Base-by-base conservation (phyloP, 2,329 filamentous ascomycete genomes). In the Trichoderma sp. region DNA sequence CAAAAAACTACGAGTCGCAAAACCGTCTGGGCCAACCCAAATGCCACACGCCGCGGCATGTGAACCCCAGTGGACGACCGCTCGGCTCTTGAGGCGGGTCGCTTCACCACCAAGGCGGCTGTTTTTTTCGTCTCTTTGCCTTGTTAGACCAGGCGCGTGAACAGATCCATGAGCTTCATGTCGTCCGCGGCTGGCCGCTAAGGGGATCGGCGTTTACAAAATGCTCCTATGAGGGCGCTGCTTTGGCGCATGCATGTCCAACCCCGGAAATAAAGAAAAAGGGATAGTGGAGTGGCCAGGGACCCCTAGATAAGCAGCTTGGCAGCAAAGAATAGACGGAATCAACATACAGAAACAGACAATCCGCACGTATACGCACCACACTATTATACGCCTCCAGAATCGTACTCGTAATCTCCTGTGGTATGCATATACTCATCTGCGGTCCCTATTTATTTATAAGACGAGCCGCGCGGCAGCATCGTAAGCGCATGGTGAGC, bases 11-110 rank as follows among this genome's bases (percentile, higher is more conserved):
- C 59, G 24, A 53, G 59, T 63, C 38, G 18, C 45, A 24, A 53
- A 72, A 63, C 6, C 69, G 38, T 64, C 59, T 72, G 69, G 59
- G 31, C 69, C 69, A 72, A 72, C 69, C 56, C 69, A 63, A 53
- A n/a, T n/a, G 59, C 59, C 69, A 72, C 69, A 72, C 69, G 69
- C 38, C 14, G 29, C 59, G 59, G 59, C 59, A 72, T 33, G 38
- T 53, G 38, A 72, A 64, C 2, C 56, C 69, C 38, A 72, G 21
- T 72, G 69, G 69, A 64, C 69, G n/a, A 63, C 24, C 1, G 6
- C 1, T 38, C 12, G 24, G 50, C 21, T 69, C n/a, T 38, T 14
- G 31, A 38, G 56, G 50, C 66, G 50, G 66, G 50, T 69, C 66
- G 1, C 27, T 24, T 16, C 16, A 69, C 18, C 4, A 53, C 35